Evolutionary conservation across 768 basidiomycete genomes (phyloP), one percentile per base, ranked within the genome.

Genomic region (Fibroporia radiculosa): DNA sequence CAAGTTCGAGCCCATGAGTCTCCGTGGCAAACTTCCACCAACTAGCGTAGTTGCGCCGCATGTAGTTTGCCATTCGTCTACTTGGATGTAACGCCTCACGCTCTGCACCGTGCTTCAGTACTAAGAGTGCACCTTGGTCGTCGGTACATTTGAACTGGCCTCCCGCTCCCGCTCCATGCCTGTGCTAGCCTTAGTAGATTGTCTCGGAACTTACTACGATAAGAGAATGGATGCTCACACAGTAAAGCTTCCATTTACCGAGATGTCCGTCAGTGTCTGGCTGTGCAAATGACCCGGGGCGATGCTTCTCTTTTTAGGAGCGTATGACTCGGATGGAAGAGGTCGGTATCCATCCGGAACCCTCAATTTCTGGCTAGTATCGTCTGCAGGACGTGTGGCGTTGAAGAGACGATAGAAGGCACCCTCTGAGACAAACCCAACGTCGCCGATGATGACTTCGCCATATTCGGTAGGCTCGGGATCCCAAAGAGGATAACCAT

Each of bases 321-420:
- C 12, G 33, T 45, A 46, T 2, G 34, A 40, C n/a, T 47, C 43
- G 16, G 29, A n/a, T n/a, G n/a, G n/a, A n/a, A n/a, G n/a, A n/a
- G n/a, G n/a, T n/a, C n/a, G n/a, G 23, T 42, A 52, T 11, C 47
- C 39, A 12, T 47, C 48, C 2, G 53, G 53, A 4, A 51, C 45
- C 1, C 45, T 44, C 22, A 11, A 23, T 19, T 26, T 20, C 8
- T 34, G 14, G 31, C 48, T 50, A 20, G 29, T 28, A 16, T 32
- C 40, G 22, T 53, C 34, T 13, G 51, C 42, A 12, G 44, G 31
- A 2, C 47, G 32, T 4, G 36, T 50, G n/a, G 51, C 49, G 36
- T 56, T 56, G 51, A 56, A 56, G 6, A 53, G 36, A 12, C 51
- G 54, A 19, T 45, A 42, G 40, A 56, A 56, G 1, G 40, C 45